These are phyloP conservation scores for Microbotryum scabiosae DNA, from an alignment of 1,284 basidiomycete genomes.

Conservation along the genomic window DNA sequence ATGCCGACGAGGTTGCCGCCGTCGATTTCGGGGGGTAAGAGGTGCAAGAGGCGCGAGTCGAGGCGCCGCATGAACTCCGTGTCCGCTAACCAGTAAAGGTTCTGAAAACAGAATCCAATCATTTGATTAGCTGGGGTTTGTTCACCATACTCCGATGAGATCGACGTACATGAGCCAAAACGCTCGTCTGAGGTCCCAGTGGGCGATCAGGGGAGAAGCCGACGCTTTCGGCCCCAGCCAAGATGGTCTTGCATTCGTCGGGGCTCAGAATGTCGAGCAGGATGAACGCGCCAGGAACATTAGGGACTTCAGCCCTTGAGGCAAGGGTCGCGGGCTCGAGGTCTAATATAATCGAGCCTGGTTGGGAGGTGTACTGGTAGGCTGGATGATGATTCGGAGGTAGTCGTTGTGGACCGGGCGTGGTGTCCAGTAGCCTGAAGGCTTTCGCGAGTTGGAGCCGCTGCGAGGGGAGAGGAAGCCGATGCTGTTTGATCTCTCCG, in stretches of 20 bases:
- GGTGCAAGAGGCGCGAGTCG: slow-evolving; percentile 44
- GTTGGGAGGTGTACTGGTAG: slow-evolving; percentile 45
- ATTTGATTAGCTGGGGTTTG: too few species aligned
- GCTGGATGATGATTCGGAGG: slow-evolving; percentile 50
- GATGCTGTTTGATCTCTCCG: slow-evolving; percentile 9
- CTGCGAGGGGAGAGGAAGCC: not conserved
- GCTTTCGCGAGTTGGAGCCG: slow-evolving; percentile 3
- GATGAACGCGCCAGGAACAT: slow-evolving; percentile 46
- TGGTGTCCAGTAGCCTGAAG: slow-evolving; percentile 37
- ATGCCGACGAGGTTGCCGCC: slow-evolving; percentile 48
- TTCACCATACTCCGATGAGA: too few species aligned
- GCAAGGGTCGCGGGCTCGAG: slow-evolving; percentile 31
- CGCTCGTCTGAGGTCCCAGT: slow-evolving; percentile 42
- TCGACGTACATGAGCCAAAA: slow-evolving; percentile 43
- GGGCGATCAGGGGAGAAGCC: slow-evolving; percentile 51
- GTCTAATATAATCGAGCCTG: slow-evolving; percentile 43
- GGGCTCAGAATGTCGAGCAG: slow-evolving; percentile 47
- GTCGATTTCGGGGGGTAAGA: slow-evolving; percentile 43
- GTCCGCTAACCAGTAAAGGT: slow-evolving; percentile 52
- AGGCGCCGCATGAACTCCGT: slow-evolving; percentile 44
- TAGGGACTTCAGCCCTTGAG: slow-evolving; percentile 41
- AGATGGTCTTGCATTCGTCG: slow-evolving; percentile 46
- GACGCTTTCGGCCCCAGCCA: slow-evolving; percentile 45
- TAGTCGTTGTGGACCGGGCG: slow-evolving; percentile 42
- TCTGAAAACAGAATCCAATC: slow-evolving; percentile 44